A percentile compares a stretch with the other conserved stretches of the same genome.
Conservation (phyloP, 108 stramenopile genomes). For the Skeletonema grethae region DNA sequence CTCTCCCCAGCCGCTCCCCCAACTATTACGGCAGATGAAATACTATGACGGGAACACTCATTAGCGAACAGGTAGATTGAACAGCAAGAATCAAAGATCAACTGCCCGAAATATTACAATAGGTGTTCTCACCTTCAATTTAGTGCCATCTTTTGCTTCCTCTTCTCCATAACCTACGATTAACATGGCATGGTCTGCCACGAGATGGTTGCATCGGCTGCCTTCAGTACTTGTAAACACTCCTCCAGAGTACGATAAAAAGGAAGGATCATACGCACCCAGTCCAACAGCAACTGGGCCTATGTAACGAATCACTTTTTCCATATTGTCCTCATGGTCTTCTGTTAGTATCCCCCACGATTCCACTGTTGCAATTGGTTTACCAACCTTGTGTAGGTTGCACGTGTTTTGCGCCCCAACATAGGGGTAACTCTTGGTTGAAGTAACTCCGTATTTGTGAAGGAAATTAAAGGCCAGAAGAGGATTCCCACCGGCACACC, state of each 20-base stretch:
- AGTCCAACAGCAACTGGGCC: constrained; percentile 82
- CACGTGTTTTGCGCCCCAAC: constrained; percentile 46
- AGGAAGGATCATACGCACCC: constrained; percentile 65
- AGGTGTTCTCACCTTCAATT: constrained; percentile 6
- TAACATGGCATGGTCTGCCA: constrained; percentile 77
- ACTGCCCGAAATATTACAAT: neutral
- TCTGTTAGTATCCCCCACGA: constrained; percentile 72
- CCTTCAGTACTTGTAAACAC: constrained; percentile 49
- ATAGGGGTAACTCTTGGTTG: constrained; percentile 70
- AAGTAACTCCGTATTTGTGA: constrained; percentile 65
- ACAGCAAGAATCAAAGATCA: neutral
- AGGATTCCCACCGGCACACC: constrained; percentile 94
- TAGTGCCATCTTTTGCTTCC: constrained; percentile 21
- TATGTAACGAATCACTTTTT: constrained; percentile 69
- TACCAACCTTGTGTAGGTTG: constrained; percentile 23
- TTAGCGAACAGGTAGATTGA: neutral
- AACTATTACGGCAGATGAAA: constrained; percentile 76
- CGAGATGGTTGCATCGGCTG: constrained; percentile 48
- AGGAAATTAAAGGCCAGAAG: constrained; percentile 87
- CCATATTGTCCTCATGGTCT: constrained; percentile 72
- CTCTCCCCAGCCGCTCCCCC: constrained; percentile 77
- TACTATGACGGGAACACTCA: constrained; percentile 18
- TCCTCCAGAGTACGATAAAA: constrained; percentile 66
- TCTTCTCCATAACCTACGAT: constrained; percentile 67
- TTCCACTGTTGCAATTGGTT: constrained; percentile 70